Evolutionary conservation across 345 rosid species (phyloP).

Genomic region (Rhodomyrtus tomentosa): DNA sequence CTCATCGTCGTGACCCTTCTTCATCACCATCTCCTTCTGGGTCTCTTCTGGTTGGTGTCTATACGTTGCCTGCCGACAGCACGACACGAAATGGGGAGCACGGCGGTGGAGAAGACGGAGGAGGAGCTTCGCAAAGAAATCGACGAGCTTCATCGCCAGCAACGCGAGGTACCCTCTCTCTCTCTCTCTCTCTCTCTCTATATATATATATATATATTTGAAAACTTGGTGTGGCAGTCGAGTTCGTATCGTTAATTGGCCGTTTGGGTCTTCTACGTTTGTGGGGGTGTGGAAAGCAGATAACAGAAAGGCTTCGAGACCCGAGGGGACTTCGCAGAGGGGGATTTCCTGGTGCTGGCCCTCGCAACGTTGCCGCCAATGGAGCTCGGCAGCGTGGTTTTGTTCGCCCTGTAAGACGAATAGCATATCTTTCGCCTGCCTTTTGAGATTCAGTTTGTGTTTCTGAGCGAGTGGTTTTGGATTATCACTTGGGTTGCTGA

Average conservation of each 20-base stretch:
- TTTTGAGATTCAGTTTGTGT: neutral
- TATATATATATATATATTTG: too few relatives aligned
- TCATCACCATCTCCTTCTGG: neutral
- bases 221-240: neutral
- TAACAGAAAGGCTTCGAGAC: slow-evolving; percentile 84
- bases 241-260: neutral
- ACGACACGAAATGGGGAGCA: slow-evolving; percentile 15
- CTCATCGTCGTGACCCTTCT: neutral
- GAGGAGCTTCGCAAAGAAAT: slow-evolving; percentile 76
- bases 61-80: neutral
- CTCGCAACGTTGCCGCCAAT: slow-evolving; percentile 46
- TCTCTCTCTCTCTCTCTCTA: neutral
- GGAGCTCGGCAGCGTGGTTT: slow-evolving; percentile 58
- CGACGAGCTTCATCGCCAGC: slow-evolving; percentile 87
- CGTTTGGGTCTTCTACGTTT: neutral
- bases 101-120: slow-evolving; percentile 57
- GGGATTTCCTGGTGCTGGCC: slow-evolving; percentile 29
- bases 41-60: neutral
- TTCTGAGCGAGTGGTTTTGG: neutral
- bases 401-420: slow-evolving; percentile 36
- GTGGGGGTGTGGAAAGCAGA: slow-evolving; percentile 18
- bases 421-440: neutral
- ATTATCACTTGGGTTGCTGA: neutral
- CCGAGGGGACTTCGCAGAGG: slow-evolving; percentile 98
- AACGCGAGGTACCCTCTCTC: slow-evolving; percentile 48